Base-by-base conservation (phyloP, 176 grass and related monocot genomes). In the Puya raimondii region DNA sequence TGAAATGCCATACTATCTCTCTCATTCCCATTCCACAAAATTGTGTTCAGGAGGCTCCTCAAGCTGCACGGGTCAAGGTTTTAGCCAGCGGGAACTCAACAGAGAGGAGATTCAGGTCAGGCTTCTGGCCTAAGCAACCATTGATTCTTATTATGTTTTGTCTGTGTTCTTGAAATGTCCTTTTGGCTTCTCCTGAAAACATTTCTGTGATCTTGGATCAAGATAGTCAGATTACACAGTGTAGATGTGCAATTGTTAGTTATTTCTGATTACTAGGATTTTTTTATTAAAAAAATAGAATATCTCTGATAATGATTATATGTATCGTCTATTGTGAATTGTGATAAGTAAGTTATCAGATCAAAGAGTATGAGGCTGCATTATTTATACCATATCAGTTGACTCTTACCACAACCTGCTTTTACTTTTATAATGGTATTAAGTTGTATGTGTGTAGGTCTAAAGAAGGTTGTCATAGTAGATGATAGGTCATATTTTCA, bases 51-150 rank as follows among this genome's bases (percentile, higher is more conserved):
- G 95, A 88, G 63, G 85, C 85, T 82, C 90, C 90, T 80, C 87
- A 91, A 84, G 76, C 87, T 76, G 87, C 95, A 66, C 90, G 95
- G 72, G 95, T 99, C n/a, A 99, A 99, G 75, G 95, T 99, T 78
- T 74, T 99, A 75, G 95, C 95, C 51, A 94, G 90, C 56, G 90
- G 95, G 80, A 99, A 94, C 76, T 70, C 95, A 78, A 83, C 78
- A 63, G 95, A 99, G 75, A 99, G 95, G 72, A 82, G 95, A 80
- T 99, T 94, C 75, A 99, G 95, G 95, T 92, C 75, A 61, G 50
- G 53, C 33, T 61, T 48, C 13, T 47, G 48, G 66, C 48, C 59
- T 73, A 49, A n/a, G 58, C 72, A 23, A 13, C 23, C n/a, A 53
- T 49, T 69, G 20, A 18, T 21, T 14, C 22, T 52, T 42, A 58